Evolutionary conservation across 1,284 basidiomycete species (phyloP), one percentile per base, ranked within the genome.

Genomic region (Ganoderma multipileum): DNA sequence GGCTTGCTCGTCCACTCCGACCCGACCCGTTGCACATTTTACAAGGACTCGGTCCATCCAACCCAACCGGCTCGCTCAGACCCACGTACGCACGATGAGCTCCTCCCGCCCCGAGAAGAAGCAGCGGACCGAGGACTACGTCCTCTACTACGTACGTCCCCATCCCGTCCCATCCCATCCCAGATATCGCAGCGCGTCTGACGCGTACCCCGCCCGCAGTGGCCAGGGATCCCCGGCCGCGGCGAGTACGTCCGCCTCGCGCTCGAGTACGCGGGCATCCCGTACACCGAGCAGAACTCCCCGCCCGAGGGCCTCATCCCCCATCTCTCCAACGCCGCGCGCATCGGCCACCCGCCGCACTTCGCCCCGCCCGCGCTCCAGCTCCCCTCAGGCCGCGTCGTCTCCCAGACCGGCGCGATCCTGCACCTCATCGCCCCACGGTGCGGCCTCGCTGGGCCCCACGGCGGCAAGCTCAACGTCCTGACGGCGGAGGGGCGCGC

Each of bases 171-270:
- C 44, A 23, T 39, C 28, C n/a, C 28, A 8, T 1, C 14, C n/a
- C 50, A 12, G 11, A 1, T n/a, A 23, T 23, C n/a, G n/a, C 20
- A 50, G n/a, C n/a, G 28, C 23, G 14, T 4, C 9, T 20, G 9
- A 36, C 7, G 1, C 47, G 18, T 7, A 20, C 30, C 58, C 50
- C 33, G 50, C 30, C 52, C 28, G 26, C 61, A 80, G 79, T 81
- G 80, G 80, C 75, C 76, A 18, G 78, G 75, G 14, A 79, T 85
- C 64, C 85, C 84, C 1, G 85, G 85, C 0, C 80, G 85, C 44
- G 85, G 82, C 54, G 85, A 86, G 68, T 83, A 80, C 71, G 76
- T 85, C 60, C 83, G 85, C 5, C 82, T 86, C 61, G 81, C 81
- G 28, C 81, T 86, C 72, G 84, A 85, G 72, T 79, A 80, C 62